Evolutionary conservation across 495 filamentous ascomycete species (phyloP), one percentile per base, ranked within the genome.

Genomic region (Acidomyces sp.): DNA sequence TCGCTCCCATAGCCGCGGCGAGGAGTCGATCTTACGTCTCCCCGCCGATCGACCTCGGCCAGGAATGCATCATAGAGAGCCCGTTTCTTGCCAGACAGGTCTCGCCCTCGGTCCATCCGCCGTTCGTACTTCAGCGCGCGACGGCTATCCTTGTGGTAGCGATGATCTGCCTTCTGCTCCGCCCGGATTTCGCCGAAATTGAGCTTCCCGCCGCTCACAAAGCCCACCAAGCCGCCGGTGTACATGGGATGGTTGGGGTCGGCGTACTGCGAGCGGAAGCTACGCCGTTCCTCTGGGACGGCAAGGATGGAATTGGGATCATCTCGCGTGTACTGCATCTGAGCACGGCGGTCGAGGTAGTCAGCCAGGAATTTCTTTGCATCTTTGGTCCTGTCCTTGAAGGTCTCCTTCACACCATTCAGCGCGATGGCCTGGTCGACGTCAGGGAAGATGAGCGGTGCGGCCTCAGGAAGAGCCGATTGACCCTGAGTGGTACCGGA

Each of bases 221-320:
- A 43, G 11, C 55, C 39, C 4, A 66, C 39, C 23, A 67, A 42
- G 22, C 52, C 53, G 16, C 66, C 67, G 21, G 48, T 61, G 32
- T 52, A 63, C 1, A 62, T 64, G 0, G 71, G 63, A 39, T 75
- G 68, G 26, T 61, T 68, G 6, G 73, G 71, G 43, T 77, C 69
- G 4, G 65, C 64, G 46, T 70, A 72, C 24, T 67, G 55, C 4
- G 69, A 73, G 0, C 57, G 56, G 36, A 74, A 71, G 6, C 30
- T 23, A 5, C 46, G 45, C 39, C 40, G 19, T 7, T 47, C 31
- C 26, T 45, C 25, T 0, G 49, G 50, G 10, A 50, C 29, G 17
- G 24, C 34, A 10, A 58, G 36, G 11, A 28, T 31, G 3, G 43
- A 48, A 19, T 29, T 47, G 9, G 55, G 53, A 21, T 55, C 48